A percentile compares a stretch with the other conserved stretches of the same genome.
phyloP scores from a whole-genome alignment of 2,329 filamentous ascomycete species.

The Ascochyta lentis region DNA sequence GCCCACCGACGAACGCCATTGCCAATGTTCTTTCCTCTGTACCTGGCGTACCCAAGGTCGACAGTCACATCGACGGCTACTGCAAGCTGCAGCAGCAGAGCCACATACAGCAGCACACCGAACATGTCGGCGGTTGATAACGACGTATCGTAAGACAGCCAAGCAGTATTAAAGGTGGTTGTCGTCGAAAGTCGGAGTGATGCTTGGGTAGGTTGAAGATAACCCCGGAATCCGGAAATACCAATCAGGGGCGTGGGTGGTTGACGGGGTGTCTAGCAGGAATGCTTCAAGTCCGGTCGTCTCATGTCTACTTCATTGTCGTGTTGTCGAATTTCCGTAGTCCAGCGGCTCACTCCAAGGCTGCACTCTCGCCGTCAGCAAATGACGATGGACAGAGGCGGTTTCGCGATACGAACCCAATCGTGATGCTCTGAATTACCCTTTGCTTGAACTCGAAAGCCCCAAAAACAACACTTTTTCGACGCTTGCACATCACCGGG shows the following conservation, averaged over 20 bases:
- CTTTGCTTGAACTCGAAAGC: neutral
- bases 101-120: conserved; percentile 30
- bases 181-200: neutral
- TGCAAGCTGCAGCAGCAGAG: conserved; percentile 29
- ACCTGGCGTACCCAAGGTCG: conserved; percentile 71
- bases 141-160: neutral
- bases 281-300: conserved; percentile 11
- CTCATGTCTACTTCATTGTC: conserved; percentile 4
- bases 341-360: neutral
- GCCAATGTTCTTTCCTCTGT: conserved; percentile 62
- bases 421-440: neutral
- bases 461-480: neutral
- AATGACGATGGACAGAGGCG: conserved; percentile 6
- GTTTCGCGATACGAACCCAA: conserved; percentile 9
- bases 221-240: neutral
- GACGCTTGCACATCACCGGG: neutral
- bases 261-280: conserved; percentile 4
- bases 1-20: conserved; percentile 74
- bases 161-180: neutral
- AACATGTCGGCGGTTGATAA: conserved; percentile 21
- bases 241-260: neutral
- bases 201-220: neutral
- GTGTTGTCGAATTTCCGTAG: neutral
- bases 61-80: conserved; percentile 55
- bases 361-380: neutral